Conservation (phyloP, 2,329 filamentous ascomycete species). For the Rhinocladiella mackenziei region DNA sequence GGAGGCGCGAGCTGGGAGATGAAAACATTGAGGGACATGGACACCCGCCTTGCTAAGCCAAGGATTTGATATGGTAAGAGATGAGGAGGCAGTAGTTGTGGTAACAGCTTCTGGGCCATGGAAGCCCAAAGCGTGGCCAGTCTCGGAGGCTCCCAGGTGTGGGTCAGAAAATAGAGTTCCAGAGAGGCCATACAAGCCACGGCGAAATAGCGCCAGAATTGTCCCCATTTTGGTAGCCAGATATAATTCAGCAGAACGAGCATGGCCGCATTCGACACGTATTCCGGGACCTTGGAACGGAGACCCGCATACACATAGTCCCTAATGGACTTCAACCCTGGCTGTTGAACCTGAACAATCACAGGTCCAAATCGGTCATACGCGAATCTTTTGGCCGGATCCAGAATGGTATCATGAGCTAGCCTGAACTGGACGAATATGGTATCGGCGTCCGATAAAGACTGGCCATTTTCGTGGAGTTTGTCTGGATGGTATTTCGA, state of each 20-base stretch:
- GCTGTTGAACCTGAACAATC: conserved; percentile 56
- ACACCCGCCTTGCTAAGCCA: conserved; percentile 67
- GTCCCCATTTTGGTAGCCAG: conserved; percentile 28
- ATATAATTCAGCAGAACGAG: conserved; percentile 30
- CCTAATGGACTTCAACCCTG: conserved; percentile 51
- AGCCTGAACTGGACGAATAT: conserved; percentile 78
- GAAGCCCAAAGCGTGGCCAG: conserved; percentile 15
- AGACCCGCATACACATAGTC: conserved; percentile 71
- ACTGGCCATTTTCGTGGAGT: conserved; percentile 38
- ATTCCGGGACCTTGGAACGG: conserved; percentile 40
- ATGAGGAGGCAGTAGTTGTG: conserved; percentile 45
- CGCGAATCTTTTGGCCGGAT: conserved; percentile 73
- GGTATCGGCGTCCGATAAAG: conserved; percentile 32
- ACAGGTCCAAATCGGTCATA: conserved; percentile 85
- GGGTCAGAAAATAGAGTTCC: conserved; percentile 56
- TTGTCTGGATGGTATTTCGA: conserved; percentile 81
- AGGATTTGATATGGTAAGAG: conserved; percentile 79
- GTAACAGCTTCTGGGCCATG: conserved; percentile 24
- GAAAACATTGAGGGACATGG: conserved; percentile 76
- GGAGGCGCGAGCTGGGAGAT: conserved; percentile 72
- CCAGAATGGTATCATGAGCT: conserved; percentile 75
- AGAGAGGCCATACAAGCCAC: conserved; percentile 54
- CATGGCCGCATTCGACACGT: conserved; percentile 37
- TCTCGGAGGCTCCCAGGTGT: conserved; percentile 31
- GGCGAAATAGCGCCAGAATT: conserved; percentile 50